Base-by-base conservation (phyloP, 2,329 filamentous ascomycete species). In the Ophiostoma sp. region DNA sequence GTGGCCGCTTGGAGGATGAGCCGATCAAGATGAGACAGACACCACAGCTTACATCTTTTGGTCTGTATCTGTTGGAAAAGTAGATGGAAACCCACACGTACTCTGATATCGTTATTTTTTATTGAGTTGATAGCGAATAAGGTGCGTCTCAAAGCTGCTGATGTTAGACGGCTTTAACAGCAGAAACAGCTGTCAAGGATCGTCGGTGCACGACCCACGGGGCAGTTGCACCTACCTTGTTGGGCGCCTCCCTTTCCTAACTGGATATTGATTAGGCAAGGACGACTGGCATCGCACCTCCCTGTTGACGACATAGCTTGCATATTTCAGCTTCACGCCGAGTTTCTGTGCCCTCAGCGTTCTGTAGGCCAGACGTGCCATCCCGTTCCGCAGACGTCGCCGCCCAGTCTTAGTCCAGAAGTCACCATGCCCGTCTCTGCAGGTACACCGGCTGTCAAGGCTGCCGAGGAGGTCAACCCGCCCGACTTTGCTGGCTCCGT, bases 401-500 rank as follows among this genome's bases (percentile, higher is more conserved):
- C 27, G 27, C n/a, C 18, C 16, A 18, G 5, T 18, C 5, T 2
- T n/a, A 49, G 27, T 27, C 27, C 27, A 49, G 5, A 49, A 2
- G 8, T 18, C 47, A n/a, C 14, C 16, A 44, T 44, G 12, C 12
- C 27, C 2, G 5, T 9, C 49, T 27, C 3, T 52, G 47, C 5
- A 55, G 11, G 27, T n/a, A 3, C 18, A 36, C 9, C 49, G 27
- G 11, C 12, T 16, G 8, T 5, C 4, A 42, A 18, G n/a, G 8
- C 63, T 1, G 7, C 62, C 64, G 72, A 73, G 52, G 69, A 65
- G 42, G 70, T 74, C 68, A 75, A 75, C 69, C 74, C 76, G 41
- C 67, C 72, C 41, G 85, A 88, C 72, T 87, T 88, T 73, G 78
- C 81, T 9, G 85, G 85, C 71, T 79, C 85, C 66, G 78, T 88